phyloP scores from a whole-genome alignment of 2,329 filamentous ascomycete species.

The Aspergillus proliferans region DNA sequence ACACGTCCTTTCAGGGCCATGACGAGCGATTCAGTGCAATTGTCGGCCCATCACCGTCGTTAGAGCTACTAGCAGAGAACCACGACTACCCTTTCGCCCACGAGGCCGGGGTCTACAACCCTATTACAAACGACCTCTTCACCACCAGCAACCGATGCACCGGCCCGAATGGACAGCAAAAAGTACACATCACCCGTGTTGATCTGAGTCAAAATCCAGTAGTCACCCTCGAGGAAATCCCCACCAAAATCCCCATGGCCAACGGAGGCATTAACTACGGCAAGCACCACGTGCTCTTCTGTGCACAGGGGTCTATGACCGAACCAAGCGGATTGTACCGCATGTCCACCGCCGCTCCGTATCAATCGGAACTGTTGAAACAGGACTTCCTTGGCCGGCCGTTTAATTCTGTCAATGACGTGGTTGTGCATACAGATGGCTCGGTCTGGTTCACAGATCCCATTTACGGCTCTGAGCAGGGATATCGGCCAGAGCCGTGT shows the following conservation, averaged over 20 bases:
- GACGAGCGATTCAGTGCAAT: slow-evolving; percentile 21
- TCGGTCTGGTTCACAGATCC: slow-evolving; percentile 39
- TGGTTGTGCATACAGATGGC: slow-evolving; percentile 27
- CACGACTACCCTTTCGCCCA: slow-evolving; percentile 43
- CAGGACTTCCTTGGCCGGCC: slow-evolving; percentile 26
- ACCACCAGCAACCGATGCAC: slow-evolving; percentile 31
- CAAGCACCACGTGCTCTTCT: slow-evolving; percentile 31
- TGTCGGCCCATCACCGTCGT: slow-evolving; percentile 28
- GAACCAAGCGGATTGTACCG: slow-evolving; percentile 16
- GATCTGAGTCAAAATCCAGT: too few relatives aligned
- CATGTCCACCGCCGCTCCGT: slow-evolving; percentile 10
- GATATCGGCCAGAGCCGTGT: slow-evolving; percentile 26
- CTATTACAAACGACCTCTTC: slow-evolving; percentile 26
- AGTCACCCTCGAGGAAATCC: too few relatives aligned
- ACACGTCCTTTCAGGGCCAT: slow-evolving; percentile 5
- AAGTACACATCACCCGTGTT: too few relatives aligned
- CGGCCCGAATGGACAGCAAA: too few relatives aligned
- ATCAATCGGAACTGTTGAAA: slow-evolving; percentile 11
- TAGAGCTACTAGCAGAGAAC: slow-evolving; percentile 35
- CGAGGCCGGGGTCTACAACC: slow-evolving; percentile 40
- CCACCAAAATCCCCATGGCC: too few relatives aligned
- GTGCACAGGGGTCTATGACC: slow-evolving; percentile 33
- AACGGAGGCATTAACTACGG: too few relatives aligned
- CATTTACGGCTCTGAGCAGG: slow-evolving; percentile 31
- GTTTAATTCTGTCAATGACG: slow-evolving; percentile 29